Percentiles rank a stretch among this genome's conserved stretches.
phyloP scores from a whole-genome alignment of 2,329 filamentous ascomycete genomes.

The Trichoderma koningii region DNA sequence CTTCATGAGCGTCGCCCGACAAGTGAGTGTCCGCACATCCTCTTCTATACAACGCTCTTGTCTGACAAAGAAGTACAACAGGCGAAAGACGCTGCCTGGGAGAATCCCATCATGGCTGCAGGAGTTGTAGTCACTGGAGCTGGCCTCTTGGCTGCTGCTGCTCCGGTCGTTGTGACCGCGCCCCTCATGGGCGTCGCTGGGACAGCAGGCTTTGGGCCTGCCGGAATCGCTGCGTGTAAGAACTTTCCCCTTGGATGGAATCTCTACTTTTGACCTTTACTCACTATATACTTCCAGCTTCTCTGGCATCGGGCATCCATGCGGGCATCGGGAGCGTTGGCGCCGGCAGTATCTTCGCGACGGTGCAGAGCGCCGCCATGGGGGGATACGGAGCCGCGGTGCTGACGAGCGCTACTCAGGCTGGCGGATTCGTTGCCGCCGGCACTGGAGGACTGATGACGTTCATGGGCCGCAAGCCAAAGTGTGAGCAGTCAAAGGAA shows the following conservation, averaged over 20 bases:
- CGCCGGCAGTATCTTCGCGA: slow-evolving; percentile 34
- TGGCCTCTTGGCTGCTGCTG: slow-evolving; percentile 7
- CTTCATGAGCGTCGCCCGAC: neutral
- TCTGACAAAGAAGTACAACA: neutral
- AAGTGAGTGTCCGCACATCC: neutral
- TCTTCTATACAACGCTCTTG: no score
- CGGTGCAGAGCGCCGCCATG: slow-evolving; percentile 38
- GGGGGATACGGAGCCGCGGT: slow-evolving; percentile 35
- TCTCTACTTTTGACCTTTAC: no score
- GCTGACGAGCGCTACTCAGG: slow-evolving; percentile 31
- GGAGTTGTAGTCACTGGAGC: slow-evolving; percentile 1
- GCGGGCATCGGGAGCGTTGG: slow-evolving; percentile 36
- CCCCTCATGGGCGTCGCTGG: slow-evolving; percentile 31
- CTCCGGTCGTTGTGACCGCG: slow-evolving; percentile 18
- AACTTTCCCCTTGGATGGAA: neutral
- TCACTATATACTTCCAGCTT: slow-evolving; percentile 28
- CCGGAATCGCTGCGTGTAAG: slow-evolving; percentile 31
- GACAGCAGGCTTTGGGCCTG: slow-evolving; percentile 30
- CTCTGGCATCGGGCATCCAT: slow-evolving; percentile 35
- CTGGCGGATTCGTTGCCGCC: slow-evolving; percentile 20
- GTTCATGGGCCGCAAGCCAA: neutral
- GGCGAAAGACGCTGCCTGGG: neutral
- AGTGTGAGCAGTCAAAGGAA: neutral
- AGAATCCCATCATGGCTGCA: neutral
- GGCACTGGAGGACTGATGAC: neutral